phyloP scores from a whole-genome alignment of 352 stramenopile genomes.

The Pythium plurisporium region DNA sequence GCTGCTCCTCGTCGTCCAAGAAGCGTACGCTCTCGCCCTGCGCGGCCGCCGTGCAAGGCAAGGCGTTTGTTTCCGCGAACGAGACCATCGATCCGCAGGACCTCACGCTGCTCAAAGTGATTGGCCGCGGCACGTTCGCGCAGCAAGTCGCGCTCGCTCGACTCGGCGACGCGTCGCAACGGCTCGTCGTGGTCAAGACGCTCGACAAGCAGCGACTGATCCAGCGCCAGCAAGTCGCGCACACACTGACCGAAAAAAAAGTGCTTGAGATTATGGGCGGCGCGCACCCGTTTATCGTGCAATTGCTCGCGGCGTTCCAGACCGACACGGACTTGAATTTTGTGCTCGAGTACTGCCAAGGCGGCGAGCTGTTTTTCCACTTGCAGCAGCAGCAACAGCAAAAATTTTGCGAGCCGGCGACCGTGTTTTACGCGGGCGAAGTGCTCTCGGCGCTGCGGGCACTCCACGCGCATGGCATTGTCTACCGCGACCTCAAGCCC shows the following conservation, averaged over 20 bases:
- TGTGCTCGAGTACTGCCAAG: conserved; percentile 82
- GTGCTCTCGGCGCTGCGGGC: conserved; percentile 53
- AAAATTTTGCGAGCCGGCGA: conserved; percentile 58
- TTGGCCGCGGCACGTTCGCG: conserved; percentile 78
- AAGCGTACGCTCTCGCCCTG: conserved; percentile 25
- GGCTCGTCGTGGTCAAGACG: conserved; percentile 78
- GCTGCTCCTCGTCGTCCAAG: conserved; percentile 12
- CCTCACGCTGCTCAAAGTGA: conserved; percentile 80
- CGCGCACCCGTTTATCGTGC: conserved; percentile 72
- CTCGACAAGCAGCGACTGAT: conserved; percentile 74
- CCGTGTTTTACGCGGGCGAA: conserved; percentile 75
- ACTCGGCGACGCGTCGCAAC: conserved; percentile 37
- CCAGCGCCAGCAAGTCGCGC: conserved; percentile 68
- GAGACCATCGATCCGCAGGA: conserved; percentile 49
- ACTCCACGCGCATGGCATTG: conserved; percentile 37
- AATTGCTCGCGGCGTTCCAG: conserved; percentile 68
- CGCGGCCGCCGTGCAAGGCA: background rate
- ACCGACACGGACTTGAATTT: conserved; percentile 77
- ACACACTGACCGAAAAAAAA: conserved; percentile 78
- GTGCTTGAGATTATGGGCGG: conserved; percentile 58
- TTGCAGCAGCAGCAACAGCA: conserved; percentile 71
- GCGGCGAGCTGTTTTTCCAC: conserved; percentile 83
- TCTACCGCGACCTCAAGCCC: conserved; percentile 77
- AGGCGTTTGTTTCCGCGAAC: background rate
- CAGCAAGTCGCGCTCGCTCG: conserved; percentile 74